A percentile compares a stretch with the other conserved stretches of the same genome.
These are phyloP conservation scores for Linderniella brevidens DNA, from an alignment of 257 asterid species.

Conservation along the genomic window DNA sequence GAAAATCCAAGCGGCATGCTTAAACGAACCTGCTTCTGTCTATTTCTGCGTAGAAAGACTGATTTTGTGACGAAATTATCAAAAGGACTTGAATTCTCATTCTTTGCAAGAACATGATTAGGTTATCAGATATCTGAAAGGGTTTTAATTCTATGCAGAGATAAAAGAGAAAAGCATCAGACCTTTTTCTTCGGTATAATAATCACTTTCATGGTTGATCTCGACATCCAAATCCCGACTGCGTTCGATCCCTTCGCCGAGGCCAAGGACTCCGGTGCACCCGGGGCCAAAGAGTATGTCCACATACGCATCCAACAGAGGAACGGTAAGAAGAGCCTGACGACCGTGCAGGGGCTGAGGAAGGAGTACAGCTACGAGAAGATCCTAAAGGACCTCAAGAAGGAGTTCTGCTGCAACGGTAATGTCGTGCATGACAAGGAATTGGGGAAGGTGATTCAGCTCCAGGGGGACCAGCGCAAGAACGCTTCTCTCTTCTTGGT, in stretches of 20 bases:
- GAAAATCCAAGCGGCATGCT: no score
- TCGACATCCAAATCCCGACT: constrained; percentile 24
- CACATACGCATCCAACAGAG: constrained; percentile 49
- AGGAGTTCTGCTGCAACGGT: constrained; percentile 46
- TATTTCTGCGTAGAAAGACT: no score
- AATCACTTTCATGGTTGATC: constrained; percentile 26
- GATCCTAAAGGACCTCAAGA: constrained; percentile 32
- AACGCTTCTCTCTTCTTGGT: constrained; percentile 31
- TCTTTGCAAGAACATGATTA: no score
- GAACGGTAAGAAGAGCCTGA: constrained; percentile 43
- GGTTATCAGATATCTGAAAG: no score
- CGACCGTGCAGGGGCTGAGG: constrained; percentile 34
- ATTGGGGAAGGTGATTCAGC: constrained; percentile 39
- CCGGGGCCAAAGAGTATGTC: constrained; percentile 46
- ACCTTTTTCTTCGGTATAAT: no score
- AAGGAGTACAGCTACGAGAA: constrained; percentile 36
- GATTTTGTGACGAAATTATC: no score
- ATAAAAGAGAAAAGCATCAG: no score
- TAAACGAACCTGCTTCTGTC: no score
- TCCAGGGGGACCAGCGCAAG: constrained; percentile 54
- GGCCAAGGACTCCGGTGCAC: constrained; percentile 27
- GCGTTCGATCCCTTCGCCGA: constrained; percentile 41
- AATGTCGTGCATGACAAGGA: constrained; percentile 41
- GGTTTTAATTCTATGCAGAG: no score
- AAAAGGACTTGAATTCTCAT: no score